phyloP scores from a whole-genome alignment of 2,329 filamentous ascomycete species.

The Huntiella decipiens region DNA sequence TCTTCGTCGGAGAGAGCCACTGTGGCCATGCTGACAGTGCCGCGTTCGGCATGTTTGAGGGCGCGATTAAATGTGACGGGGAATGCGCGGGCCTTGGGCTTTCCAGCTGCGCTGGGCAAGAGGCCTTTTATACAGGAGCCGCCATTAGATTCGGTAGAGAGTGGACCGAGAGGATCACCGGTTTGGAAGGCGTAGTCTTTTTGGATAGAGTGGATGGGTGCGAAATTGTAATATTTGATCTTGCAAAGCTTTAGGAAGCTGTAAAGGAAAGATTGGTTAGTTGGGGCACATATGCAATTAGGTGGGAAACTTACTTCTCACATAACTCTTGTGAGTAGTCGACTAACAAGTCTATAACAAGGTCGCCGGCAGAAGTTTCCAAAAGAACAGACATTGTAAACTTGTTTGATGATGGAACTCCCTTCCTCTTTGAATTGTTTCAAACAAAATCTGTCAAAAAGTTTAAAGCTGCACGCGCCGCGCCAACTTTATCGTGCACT shows the following conservation, averaged over 20 bases:
- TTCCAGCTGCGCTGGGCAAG: constrained; percentile 34
- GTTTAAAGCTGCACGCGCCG: no score
- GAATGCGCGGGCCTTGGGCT: constrained; percentile 53
- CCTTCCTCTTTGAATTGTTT: no score
- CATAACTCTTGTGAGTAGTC: constrained; percentile 81
- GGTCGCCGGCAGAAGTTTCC: constrained; percentile 81
- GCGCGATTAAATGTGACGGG: constrained; percentile 70
- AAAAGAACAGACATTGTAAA: constrained; percentile 69
- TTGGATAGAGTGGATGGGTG: constrained; percentile 78
- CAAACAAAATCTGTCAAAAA: no score
- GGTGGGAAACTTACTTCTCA: constrained; percentile 58
- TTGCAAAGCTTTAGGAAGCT: constrained; percentile 98
- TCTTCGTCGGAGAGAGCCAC: constrained; percentile 66
- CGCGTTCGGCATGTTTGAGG: constrained; percentile 71
- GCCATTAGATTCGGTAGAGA: constrained; percentile 70
- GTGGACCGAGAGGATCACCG: constrained; percentile 79
- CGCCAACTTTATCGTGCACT: no score
- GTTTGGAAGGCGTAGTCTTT: constrained; percentile 94
- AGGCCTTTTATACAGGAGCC: constrained; percentile 86
- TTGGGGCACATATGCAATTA: constrained; percentile 1
- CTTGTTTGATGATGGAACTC: background rate
- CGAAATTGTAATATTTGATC: constrained; percentile 97
- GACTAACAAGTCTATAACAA: constrained; percentile 81
- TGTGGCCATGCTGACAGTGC: constrained; percentile 96
- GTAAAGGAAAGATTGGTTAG: background rate